Base-by-base conservation (phyloP, 2,329 filamentous ascomycete species). In the Cercospora beticola region DNA sequence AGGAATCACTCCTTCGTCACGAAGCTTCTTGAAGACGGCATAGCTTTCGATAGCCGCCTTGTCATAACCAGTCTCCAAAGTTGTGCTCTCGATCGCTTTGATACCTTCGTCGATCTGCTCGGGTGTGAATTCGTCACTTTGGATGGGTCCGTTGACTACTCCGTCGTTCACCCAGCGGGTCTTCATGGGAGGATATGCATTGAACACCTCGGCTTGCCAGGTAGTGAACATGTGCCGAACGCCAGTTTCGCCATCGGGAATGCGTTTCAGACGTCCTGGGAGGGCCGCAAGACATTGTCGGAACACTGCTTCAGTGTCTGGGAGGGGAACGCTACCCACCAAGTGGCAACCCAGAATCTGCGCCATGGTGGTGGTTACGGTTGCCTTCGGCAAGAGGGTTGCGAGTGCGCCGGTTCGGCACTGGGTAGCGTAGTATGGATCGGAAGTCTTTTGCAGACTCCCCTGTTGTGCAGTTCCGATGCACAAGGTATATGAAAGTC, bases 221-320 rank as follows among this genome's bases (percentile, higher is more conserved):
- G 64, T 62, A 14, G 79, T 76, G 64, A 78, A 82, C 31, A 71
- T 74, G 8, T 75, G 59, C 30, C 81, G 76, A 49, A 76, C 56
- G 14, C 75, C 79, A 6, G 80, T 79, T 69, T 83, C 82, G 58
- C 81, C 82, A 69, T 83, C 82, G 3, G 81, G 81, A 3, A 83
- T 77, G 36, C 77, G 77, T 28, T 72, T 74, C 28, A 83, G 72
- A 12, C 79, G 80, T 23, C 71, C 67, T 3, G 79, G 76, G 2
- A 82, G 74, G 4, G 69, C 69, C 6, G 72, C 66, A n/a, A 68
- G 65, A 40, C 78, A 74, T 31, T 68, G 73, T 3, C 69, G 75
- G 63, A 83, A 79, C 16, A 79, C 78, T 14, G 77, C 73, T 56
- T 77, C 72, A 3, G 77, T 72, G 61, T 79, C 73, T 4, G 75